Conservation (phyloP, 371 early-diverging fungal genomes). For the Apophysomyces trapeziformis region DNA sequence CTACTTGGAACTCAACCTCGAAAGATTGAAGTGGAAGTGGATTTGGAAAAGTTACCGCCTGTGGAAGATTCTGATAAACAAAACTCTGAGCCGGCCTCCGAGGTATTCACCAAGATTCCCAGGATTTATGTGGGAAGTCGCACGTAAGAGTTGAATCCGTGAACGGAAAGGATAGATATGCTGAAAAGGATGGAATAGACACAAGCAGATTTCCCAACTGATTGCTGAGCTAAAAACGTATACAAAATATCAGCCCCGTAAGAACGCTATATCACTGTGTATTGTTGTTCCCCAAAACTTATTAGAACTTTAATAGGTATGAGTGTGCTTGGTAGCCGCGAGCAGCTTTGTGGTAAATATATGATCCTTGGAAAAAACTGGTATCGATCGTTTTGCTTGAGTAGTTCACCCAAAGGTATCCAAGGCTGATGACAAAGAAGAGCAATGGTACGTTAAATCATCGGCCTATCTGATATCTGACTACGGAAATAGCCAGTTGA, state of each 20-base stretch:
- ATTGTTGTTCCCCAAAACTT: not conserved
- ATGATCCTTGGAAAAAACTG: not conserved
- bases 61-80: not conserved
- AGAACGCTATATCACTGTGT: not conserved
- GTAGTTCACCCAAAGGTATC: slow-evolving; percentile 49
- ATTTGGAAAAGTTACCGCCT: not conserved
- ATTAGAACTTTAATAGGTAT: slow-evolving; percentile 33
- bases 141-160: slow-evolving; percentile 43
- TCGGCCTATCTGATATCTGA: not conserved
- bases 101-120: slow-evolving; percentile 23
- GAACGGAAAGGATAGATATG: not conserved
- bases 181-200: slow-evolving; percentile 30
- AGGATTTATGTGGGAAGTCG: slow-evolving; percentile 58
- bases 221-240: slow-evolving; percentile 56
- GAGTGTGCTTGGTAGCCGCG: slow-evolving; percentile 59
- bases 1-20: not conserved
- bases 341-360: slow-evolving; percentile 54
- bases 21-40: not conserved
- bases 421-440: slow-evolving; percentile 43
- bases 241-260: slow-evolving; percentile 60
- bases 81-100: not conserved
- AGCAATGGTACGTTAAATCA: slow-evolving; percentile 43
- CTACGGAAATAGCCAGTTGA: slow-evolving; percentile 14
- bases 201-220: slow-evolving; percentile 61
- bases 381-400: not conserved